Percentiles rank a stretch among this genome's conserved stretches.
Conservation (phyloP, 257 asterid genomes). For the Prunella vulgaris region DNA sequence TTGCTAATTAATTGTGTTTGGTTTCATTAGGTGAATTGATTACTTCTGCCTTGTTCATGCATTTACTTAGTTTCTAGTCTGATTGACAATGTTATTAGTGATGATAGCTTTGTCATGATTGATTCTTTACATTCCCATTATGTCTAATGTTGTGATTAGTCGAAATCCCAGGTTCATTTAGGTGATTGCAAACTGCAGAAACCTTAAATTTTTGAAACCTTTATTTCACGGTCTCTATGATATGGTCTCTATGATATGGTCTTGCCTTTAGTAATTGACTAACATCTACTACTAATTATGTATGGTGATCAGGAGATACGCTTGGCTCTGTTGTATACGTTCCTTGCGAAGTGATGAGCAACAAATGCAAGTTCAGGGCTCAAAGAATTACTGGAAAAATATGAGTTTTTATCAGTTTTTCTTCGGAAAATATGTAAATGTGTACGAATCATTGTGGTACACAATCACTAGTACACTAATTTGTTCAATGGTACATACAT, state of each 20-base stretch:
- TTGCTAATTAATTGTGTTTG: background rate
- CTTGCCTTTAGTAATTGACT: conserved; percentile 5
- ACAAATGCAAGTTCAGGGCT: conserved; percentile 85
- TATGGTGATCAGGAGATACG: conserved; percentile 60
- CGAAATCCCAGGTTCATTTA: background rate
- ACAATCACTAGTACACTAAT: too few relatives aligned
- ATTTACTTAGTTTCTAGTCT: background rate
- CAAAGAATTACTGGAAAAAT: conserved; percentile 74
- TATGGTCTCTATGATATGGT: background rate
- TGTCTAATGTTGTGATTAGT: background rate
- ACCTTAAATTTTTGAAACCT: too few relatives aligned
- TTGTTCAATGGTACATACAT: too few relatives aligned
- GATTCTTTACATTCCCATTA: background rate
- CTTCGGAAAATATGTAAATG: too few relatives aligned
- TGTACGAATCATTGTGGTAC: too few relatives aligned
- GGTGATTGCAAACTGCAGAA: background rate
- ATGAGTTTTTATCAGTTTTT: too few relatives aligned
- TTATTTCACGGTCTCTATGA: background rate
- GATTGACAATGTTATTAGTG: background rate
- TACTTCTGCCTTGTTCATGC: background rate
- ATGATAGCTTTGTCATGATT: background rate
- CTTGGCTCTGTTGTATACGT: conserved; percentile 72
- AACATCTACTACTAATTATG: conserved; percentile 3
- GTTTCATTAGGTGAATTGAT: conserved; percentile 14
- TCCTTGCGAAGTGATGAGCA: conserved; percentile 89